These are phyloP conservation scores for Clarireedia homoeocarpa DNA, from an alignment of 2,329 filamentous ascomycete species.

Conservation along the genomic window DNA sequence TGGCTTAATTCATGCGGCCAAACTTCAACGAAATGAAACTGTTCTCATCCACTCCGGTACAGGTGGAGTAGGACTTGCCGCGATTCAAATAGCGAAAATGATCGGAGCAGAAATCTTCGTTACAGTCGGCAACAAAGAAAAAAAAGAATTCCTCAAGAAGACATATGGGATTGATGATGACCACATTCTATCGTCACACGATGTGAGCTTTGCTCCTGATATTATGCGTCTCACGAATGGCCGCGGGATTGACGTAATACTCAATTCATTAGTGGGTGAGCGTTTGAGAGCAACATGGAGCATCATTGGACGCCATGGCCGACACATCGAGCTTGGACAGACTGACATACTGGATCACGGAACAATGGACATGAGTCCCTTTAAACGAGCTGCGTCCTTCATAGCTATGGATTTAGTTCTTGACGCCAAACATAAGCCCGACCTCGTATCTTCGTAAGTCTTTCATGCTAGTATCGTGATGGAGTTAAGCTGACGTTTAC, in stretches of 20 bases:
- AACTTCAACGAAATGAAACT: slow-evolving; percentile 29
- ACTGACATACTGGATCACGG: slow-evolving; percentile 21
- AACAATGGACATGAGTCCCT: not conserved
- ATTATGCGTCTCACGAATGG: slow-evolving; percentile 20
- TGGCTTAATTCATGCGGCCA: slow-evolving; percentile 34
- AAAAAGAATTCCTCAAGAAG: slow-evolving; percentile 32
- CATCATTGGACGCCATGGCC: slow-evolving; percentile 31
- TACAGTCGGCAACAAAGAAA: slow-evolving; percentile 32
- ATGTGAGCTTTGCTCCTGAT: slow-evolving; percentile 30
- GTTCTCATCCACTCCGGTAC: slow-evolving; percentile 19
- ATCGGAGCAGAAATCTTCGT: slow-evolving; percentile 34
- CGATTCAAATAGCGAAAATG: slow-evolving; percentile 27
- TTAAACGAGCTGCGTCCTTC: slow-evolving; percentile 4
- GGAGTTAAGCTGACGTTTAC: not conserved
- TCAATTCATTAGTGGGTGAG: slow-evolving; percentile 24
- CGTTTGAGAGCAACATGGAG: slow-evolving; percentile 24
- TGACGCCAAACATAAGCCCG: not conserved
- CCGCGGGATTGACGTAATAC: slow-evolving; percentile 22
- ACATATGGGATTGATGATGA: slow-evolving; percentile 31
- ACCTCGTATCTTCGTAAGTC: not conserved
- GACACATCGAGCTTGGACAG: slow-evolving; percentile 30
- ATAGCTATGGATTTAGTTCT: slow-evolving; percentile 5
- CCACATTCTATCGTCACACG: slow-evolving; percentile 34
- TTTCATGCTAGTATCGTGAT: fast-evolving
- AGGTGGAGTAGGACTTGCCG: slow-evolving; percentile 18